These are phyloP conservation scores for Candida quercuum DNA, from an alignment of 805 yeast species.

Conservation along the genomic window DNA sequence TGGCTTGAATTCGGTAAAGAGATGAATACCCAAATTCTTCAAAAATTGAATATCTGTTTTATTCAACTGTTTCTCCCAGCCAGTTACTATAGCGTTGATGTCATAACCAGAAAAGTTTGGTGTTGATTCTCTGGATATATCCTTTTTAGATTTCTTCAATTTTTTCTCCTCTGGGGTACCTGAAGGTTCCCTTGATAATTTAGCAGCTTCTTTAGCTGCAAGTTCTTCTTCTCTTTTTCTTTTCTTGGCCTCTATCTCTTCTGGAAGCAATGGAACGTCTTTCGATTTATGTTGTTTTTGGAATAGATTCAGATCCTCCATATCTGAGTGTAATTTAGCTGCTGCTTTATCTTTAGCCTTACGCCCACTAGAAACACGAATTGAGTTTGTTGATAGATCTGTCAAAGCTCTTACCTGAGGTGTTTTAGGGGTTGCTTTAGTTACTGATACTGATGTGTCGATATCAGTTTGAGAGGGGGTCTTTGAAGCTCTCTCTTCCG, in stretches of 20 bases:
- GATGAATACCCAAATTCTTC: slow-evolving; percentile 50
- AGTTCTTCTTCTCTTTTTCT: slow-evolving; percentile 24
- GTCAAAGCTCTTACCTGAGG: slow-evolving; percentile 6
- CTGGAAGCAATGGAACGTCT: slow-evolving; percentile 33
- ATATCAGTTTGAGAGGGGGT: background rate
- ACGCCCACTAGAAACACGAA: slow-evolving; percentile 29
- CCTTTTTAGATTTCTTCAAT: slow-evolving; percentile 13
- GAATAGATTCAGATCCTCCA: slow-evolving; percentile 61
- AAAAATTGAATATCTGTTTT: slow-evolving; percentile 40
- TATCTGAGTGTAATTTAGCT: slow-evolving; percentile 57
- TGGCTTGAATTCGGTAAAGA: slow-evolving; percentile 29
- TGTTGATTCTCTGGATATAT: slow-evolving; percentile 4
- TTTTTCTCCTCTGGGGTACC: slow-evolving; percentile 1
- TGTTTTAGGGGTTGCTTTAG: slow-evolving; percentile 5
- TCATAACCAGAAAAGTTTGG: slow-evolving; percentile 26
- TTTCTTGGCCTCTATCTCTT: slow-evolving; percentile 30
- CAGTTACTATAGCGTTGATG: slow-evolving; percentile 54
- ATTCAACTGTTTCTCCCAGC: slow-evolving; percentile 48
- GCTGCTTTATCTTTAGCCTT: slow-evolving; percentile 68
- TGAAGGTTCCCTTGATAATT: slow-evolving; percentile 14
- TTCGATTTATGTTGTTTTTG: slow-evolving; percentile 47
- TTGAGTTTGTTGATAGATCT: slow-evolving; percentile 10
- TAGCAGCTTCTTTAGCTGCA: slow-evolving; percentile 14
- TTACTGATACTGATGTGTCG: slow-evolving; percentile 1
- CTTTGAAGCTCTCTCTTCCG: too few relatives aligned